These are phyloP conservation scores for Arctostaphylos glauca DNA, from an alignment of 148 eudicot genomes.

Conservation along the genomic window DNA sequence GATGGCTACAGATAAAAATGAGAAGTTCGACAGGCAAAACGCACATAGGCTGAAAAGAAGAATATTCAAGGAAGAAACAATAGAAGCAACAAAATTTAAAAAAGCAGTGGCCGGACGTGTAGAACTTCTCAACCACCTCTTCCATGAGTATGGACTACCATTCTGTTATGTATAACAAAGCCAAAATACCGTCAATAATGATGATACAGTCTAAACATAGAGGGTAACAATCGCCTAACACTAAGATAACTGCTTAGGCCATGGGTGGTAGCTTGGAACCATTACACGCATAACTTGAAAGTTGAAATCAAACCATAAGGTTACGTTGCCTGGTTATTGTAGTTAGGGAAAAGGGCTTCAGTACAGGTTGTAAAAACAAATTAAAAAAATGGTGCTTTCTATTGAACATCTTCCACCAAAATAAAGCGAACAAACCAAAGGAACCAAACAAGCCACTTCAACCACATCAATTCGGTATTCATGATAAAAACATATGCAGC, in stretches of 20 bases:
- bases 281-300: not conserved
- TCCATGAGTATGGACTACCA: not conserved
- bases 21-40: not conserved
- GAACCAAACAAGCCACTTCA: not conserved
- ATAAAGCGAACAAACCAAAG: not conserved
- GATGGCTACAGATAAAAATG: not conserved
- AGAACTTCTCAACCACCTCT: not conserved
- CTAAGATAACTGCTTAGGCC: not conserved
- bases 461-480: not conserved
- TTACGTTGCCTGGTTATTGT: not conserved
- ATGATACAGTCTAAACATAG: not conserved
- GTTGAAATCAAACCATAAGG: not conserved
- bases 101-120: not conserved
- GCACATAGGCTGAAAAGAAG: not conserved
- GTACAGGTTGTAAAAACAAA: too few relatives aligned
- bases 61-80: not conserved
- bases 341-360: not conserved
- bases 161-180: not conserved
- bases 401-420: not conserved
- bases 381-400: not conserved
- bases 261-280: conserved; percentile 6
- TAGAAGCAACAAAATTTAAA: not conserved
- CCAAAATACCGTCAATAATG: not conserved
- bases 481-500: not conserved
- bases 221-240: not conserved